Conservation (phyloP, 257 asterid species). For the Avicennia marina region DNA sequence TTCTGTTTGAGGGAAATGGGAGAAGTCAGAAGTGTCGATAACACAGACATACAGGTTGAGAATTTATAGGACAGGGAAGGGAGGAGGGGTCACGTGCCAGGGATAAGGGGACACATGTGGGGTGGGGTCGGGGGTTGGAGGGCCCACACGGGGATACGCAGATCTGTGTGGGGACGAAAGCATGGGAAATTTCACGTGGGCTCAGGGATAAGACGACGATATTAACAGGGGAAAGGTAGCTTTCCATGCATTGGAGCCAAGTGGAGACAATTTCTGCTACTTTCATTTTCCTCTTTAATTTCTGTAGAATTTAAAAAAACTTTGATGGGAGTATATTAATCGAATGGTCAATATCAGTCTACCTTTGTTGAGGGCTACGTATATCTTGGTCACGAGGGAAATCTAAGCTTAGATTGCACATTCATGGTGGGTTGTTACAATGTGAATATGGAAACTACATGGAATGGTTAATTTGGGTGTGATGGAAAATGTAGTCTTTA, state of each 20-base stretch:
- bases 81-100: conserved; percentile 38
- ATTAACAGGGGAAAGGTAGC: conserved; percentile 25
- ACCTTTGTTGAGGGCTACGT: conserved; percentile 12
- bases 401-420: conserved; percentile 16
- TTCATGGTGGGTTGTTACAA: too few relatives aligned
- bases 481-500: too few relatives aligned
- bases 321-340: too few relatives aligned
- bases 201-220: conserved; percentile 9
- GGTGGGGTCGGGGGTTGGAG: conserved; percentile 7
- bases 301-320: too few relatives aligned
- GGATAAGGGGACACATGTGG: conserved; percentile 48
- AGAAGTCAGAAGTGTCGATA: conserved; percentile 44
- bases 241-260: too few relatives aligned
- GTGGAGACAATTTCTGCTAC: too few relatives aligned
- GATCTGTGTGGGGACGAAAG: conserved; percentile 37
- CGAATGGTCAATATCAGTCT: conserved; percentile 5
- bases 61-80: conserved; percentile 43
- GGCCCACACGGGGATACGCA: conserved; percentile 32
- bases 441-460: too few relatives aligned
- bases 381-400: not conserved
- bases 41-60: conserved; percentile 40
- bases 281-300: too few relatives aligned
- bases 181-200: conserved; percentile 33
- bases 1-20: too few relatives aligned
- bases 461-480: too few relatives aligned